These are phyloP conservation scores for Misopates orontium DNA, from an alignment of 257 asterid genomes.

Conservation along the genomic window DNA sequence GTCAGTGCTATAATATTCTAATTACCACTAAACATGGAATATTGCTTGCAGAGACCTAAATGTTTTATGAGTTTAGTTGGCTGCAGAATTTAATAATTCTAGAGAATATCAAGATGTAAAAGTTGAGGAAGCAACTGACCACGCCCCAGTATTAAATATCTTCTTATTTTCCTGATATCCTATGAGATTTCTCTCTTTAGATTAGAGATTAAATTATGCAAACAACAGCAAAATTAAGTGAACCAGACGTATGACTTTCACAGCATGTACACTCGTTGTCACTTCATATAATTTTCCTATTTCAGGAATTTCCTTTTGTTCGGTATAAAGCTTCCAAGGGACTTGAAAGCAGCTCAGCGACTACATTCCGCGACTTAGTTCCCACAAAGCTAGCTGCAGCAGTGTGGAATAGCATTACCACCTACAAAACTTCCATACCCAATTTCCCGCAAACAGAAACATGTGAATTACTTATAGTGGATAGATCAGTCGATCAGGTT, in stretches of 20 bases:
- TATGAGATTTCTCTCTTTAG: background rate
- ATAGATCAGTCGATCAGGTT: conserved; percentile 95
- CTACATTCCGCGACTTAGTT: conserved; percentile 57
- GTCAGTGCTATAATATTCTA: conserved; percentile 1
- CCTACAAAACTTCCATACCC: conserved; percentile 67
- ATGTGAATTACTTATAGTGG: conserved; percentile 88
- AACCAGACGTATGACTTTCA: conserved; percentile 3
- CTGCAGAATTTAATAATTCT: conserved; percentile 2
- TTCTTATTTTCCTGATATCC: background rate
- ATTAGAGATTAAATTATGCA: conserved; percentile 10
- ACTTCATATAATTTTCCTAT: background rate
- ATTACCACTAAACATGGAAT: background rate
- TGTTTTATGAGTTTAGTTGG: conserved; percentile 10
- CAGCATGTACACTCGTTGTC: conserved; percentile 1
- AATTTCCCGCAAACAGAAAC: conserved; percentile 85
- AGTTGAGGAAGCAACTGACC: background rate
- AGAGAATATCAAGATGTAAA: background rate
- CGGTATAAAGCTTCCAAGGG: conserved; percentile 69
- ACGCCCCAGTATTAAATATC: background rate
- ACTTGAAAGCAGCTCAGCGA: conserved; percentile 37
- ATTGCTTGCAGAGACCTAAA: too few relatives aligned
- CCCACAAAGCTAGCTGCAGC: conserved; percentile 80
- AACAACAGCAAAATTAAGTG: conserved; percentile 18
- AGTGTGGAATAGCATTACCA: conserved; percentile 65
- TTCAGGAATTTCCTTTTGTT: conserved; percentile 86